Evolutionary conservation across 2,329 filamentous ascomycete species (phyloP).

Genomic region (Alternaria gansuensis): DNA sequence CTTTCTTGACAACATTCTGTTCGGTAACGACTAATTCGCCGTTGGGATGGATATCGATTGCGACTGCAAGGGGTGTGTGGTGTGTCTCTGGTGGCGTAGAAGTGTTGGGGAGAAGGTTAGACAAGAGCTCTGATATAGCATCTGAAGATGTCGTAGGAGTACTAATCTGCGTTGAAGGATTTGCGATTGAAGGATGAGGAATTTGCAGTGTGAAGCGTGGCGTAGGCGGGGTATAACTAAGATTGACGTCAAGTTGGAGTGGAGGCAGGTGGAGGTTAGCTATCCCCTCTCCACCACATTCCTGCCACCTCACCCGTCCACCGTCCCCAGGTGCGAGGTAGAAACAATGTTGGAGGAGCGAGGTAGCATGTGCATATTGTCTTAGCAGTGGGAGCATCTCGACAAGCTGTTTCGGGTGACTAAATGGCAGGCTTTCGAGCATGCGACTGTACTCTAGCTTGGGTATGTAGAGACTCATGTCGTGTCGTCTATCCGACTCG

Average conservation of each 20-base stretch:
- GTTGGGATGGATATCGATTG: constrained; percentile 67
- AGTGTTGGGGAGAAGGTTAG: constrained; percentile 42
- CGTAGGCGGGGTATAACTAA: constrained; percentile 45
- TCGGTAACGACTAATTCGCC: constrained; percentile 67
- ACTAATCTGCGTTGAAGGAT: neutral
- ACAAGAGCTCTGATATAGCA: constrained; percentile 18
- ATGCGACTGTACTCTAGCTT: constrained; percentile 76
- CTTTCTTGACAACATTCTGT: constrained; percentile 62
- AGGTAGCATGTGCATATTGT: constrained; percentile 77
- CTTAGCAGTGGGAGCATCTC: constrained; percentile 74
- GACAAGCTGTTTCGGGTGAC: constrained; percentile 78
- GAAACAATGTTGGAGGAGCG: constrained; percentile 70
- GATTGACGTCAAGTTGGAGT: constrained; percentile 43
- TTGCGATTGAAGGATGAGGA: constrained; percentile 36
- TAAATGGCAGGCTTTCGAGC: constrained; percentile 75
- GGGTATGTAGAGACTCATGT: constrained; percentile 72
- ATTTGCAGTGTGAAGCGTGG: constrained; percentile 46
- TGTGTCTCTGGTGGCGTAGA: neutral
- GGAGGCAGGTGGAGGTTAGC: neutral
- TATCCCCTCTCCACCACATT: neutral
- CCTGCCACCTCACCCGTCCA: neutral
- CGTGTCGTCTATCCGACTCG: constrained; percentile 49
- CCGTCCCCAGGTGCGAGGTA: neutral
- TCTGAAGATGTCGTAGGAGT: neutral
- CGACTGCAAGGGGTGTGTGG: constrained; percentile 59